Base-by-base conservation (phyloP, 2,329 filamentous ascomycete species). In the Diaporthe caulivora region DNA sequence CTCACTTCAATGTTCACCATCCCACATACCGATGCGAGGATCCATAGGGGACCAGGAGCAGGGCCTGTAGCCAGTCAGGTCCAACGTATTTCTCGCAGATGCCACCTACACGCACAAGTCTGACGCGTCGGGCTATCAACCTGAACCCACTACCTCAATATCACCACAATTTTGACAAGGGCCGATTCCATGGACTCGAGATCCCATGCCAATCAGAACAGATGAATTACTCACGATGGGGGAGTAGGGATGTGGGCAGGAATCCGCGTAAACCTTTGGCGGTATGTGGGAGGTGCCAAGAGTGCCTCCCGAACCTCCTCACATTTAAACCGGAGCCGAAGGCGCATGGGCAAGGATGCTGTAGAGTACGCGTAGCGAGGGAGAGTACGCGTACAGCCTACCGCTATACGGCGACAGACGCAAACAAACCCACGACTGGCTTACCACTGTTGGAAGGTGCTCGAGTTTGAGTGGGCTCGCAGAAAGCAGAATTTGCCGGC, bases 221-320 rank as follows among this genome's bases (percentile, higher is more conserved):
- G 9, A 31, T 29, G 40, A 62, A 62, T 62, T 62, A 47, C 58
- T 13, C 58, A 62, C 58, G 10, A 47, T 26, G 37, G 26, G 57
- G 40, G 31, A 44, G 17, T 29, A 62, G 57, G 57, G 57, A 62
- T 42, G 57, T 62, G 57, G 57, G 57, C 5, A 44, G 57, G 9
- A 5, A 60, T 44, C 42, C 37, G 37, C 57, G 57, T 62, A 62
- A 62, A 62, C 57, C 42, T 29, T 24, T 24, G 29, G 29, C 57
- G 57, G 57, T 15, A 62, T 62, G 57, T 62, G 57, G 57, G 57
- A 62, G 57, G 57, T 62, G 57, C 57, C 57, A 62, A 62, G 57
- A 62, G 40, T 21, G 40, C 57, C n/a, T 18, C 37, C 57, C 57
- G 37, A 9, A n/a, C 37, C 34, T 34, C 37, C 24, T 6, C 8